phyloP scores from a whole-genome alignment of 2,329 filamentous ascomycete species.

The Graphilbum ipis-grandicollis region DNA sequence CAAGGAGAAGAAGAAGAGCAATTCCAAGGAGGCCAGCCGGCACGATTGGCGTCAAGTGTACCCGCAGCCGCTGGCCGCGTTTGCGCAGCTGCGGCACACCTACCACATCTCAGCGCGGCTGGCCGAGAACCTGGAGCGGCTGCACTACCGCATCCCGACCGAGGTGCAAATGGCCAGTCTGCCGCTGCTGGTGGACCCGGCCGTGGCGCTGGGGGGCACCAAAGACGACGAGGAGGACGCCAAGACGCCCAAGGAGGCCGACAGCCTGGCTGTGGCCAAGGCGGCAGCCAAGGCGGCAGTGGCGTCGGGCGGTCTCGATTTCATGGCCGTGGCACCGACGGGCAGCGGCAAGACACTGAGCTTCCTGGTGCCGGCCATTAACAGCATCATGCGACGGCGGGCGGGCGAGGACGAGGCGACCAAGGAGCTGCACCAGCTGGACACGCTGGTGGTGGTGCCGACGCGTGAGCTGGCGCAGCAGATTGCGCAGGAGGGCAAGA shows the following conservation, averaged over 20 bases:
- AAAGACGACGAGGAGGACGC: constrained; percentile 9
- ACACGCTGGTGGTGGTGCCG: constrained; percentile 57
- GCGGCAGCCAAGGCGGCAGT: constrained; percentile 8
- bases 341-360: constrained; percentile 93
- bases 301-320: constrained; percentile 35
- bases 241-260: too few species aligned
- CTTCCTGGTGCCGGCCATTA: constrained; percentile 76
- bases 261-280: too few species aligned
- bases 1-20: constrained; percentile 27
- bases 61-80: constrained; percentile 64
- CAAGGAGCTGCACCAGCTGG: constrained; percentile 31
- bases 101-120: constrained; percentile 63
- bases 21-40: constrained; percentile 21
- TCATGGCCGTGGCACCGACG: constrained; percentile 81
- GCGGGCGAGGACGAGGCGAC: constrained; percentile 21
- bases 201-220: constrained; percentile 25
- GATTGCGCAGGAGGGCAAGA: constrained; percentile 73
- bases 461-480: constrained; percentile 66
- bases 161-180: constrained; percentile 84
- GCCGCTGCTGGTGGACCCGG: constrained; percentile 53
- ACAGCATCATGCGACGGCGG: constrained; percentile 47
- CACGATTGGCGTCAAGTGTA: constrained; percentile 43
- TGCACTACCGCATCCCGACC: constrained; percentile 76
- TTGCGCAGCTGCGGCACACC: constrained; percentile 49
- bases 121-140: constrained; percentile 60